A percentile compares a stretch with the other conserved stretches of the same genome.
phyloP scores from a whole-genome alignment of 805 yeast genomes.

The Starmera quercuum region DNA sequence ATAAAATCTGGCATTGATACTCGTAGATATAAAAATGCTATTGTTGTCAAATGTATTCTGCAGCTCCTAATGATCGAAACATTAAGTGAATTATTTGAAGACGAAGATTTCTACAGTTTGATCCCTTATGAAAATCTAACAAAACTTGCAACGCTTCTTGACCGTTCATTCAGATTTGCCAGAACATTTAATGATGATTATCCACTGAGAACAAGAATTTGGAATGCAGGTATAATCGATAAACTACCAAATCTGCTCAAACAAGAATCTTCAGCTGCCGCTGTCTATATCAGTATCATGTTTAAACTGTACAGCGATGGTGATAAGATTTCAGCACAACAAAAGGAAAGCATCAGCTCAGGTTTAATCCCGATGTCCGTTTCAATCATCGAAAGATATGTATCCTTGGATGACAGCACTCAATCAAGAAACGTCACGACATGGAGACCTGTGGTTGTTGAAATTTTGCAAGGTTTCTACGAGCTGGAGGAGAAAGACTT shows the following conservation, averaged over 20 bases:
- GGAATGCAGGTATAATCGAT: slow-evolving; percentile 89
- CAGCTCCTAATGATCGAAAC: slow-evolving; percentile 86
- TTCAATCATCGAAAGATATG: slow-evolving; percentile 61
- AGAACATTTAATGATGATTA: slow-evolving; percentile 83
- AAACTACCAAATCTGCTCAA: slow-evolving; percentile 84
- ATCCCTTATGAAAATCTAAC: slow-evolving; percentile 64
- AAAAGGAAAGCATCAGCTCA: slow-evolving; percentile 43
- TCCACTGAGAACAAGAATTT: slow-evolving; percentile 77
- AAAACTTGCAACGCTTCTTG: slow-evolving; percentile 50
- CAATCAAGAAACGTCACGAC: slow-evolving; percentile 77
- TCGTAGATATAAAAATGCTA: slow-evolving; percentile 44
- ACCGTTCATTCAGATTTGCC: slow-evolving; percentile 73
- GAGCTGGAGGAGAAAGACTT: slow-evolving; percentile 74
- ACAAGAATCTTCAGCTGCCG: slow-evolving; percentile 87
- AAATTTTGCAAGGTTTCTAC: slow-evolving; percentile 74
- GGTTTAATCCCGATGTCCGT: slow-evolving; percentile 63
- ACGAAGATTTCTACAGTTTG: slow-evolving; percentile 52
- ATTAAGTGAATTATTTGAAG: slow-evolving; percentile 72
- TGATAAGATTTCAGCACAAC: slow-evolving; percentile 37
- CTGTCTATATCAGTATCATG: slow-evolving; percentile 74
- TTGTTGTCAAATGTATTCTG: slow-evolving; percentile 87
- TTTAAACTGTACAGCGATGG: slow-evolving; percentile 72
- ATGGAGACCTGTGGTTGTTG: slow-evolving; percentile 91
- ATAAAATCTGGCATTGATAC: background rate
- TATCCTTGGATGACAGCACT: slow-evolving; percentile 59